Conservation (phyloP, 345 rosid genomes). For the Diplotaxis tenuifolia region DNA sequence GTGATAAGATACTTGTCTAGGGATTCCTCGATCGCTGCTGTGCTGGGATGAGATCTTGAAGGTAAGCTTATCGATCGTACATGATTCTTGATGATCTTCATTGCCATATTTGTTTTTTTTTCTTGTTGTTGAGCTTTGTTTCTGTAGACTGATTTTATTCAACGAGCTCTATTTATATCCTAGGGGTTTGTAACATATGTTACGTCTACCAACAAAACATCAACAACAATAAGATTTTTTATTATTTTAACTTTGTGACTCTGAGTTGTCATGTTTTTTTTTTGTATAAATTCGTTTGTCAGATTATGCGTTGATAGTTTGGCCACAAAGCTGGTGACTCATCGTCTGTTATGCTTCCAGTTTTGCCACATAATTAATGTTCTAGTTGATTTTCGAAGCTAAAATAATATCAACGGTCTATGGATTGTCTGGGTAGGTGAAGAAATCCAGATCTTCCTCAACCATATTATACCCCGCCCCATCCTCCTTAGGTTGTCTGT, state of each 20-base stretch:
- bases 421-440: conserved; percentile 30
- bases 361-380: conserved; percentile 29
- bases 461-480: conserved; percentile 25
- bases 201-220: conserved; percentile 27
- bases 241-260: background rate
- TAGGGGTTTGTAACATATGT: background rate
- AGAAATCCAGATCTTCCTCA: conserved; percentile 36
- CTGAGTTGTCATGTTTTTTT: conserved; percentile 32
- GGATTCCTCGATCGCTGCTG: conserved; percentile 51
- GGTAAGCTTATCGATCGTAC: conserved; percentile 46
- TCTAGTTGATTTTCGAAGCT: background rate
- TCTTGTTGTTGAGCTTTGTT: conserved; percentile 6
- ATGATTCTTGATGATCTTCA: conserved; percentile 46
- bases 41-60: conserved; percentile 70
- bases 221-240: background rate
- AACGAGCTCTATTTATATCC: conserved; percentile 28
- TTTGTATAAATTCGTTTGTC: conserved; percentile 24
- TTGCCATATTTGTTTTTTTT: conserved; percentile 10
- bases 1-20: conserved; percentile 42
- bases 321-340: conserved; percentile 35
- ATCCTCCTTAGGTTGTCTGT: conserved; percentile 13
- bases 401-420: conserved; percentile 29
- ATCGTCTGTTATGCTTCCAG: conserved; percentile 24
- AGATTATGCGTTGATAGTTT: background rate
- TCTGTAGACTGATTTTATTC: background rate